phyloP scores from a whole-genome alignment of 441 rosid species.

The Adansonia grandidieri region DNA sequence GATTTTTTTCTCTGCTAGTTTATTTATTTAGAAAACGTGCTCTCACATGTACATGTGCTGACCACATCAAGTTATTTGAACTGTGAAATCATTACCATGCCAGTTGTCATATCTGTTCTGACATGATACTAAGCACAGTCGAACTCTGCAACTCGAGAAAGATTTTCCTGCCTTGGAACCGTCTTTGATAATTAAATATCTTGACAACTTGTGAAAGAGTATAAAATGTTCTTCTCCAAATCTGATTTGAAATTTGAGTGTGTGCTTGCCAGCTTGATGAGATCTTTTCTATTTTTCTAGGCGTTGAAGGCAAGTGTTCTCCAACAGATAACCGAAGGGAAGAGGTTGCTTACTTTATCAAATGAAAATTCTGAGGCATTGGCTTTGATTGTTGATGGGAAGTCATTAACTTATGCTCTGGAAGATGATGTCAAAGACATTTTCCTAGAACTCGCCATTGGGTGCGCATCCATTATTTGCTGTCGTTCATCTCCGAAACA shows the following conservation, averaged over 20 bases:
- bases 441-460: constrained; percentile 83
- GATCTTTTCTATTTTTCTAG: constrained; percentile 42
- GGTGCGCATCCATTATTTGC: constrained; percentile 96
- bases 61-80: not conserved
- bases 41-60: not conserved
- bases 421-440: constrained; percentile 65
- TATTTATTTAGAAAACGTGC: not conserved
- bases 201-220: not conserved
- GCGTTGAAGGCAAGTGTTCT: constrained; percentile 63
- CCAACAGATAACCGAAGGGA: constrained; percentile 59
- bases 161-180: not conserved
- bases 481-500: constrained; percentile 99
- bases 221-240: not conserved
- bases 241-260: not conserved
- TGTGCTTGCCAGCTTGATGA: constrained; percentile 17
- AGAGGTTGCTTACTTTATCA: constrained; percentile 51
- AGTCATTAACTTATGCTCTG: constrained; percentile 80
- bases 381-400: constrained; percentile 91
- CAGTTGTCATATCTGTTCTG: not conserved
- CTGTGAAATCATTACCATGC: not conserved
- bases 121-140: not conserved
- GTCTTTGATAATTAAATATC: not conserved
- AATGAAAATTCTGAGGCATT: constrained; percentile 61
- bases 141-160: not conserved
- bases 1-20: not conserved